Evolutionary conservation across 345 rosid genomes (phyloP), one percentile per base, ranked within the genome.

Genomic region (Mallotus nudiflorus): DNA sequence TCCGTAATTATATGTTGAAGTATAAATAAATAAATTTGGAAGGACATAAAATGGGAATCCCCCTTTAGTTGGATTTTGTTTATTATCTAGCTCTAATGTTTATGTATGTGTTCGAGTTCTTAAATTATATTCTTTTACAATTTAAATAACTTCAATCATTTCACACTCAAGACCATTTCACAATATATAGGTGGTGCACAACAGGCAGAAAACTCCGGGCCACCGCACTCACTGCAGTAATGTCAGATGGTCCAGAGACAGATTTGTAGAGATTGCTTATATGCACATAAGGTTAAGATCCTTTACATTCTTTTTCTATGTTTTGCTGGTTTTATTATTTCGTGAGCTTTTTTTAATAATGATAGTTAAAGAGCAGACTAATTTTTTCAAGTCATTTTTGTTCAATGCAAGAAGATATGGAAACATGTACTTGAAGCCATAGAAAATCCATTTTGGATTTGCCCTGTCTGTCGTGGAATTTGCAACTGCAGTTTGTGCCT

Each of bases 141-240:
- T 45, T 12, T 9, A 49, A 10, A 65, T 3, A 22, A 27, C 45
- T 62, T 63, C 25, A 51, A 48, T 39, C 25, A 56, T 65, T n/a
- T n/a, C n/a, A n/a, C n/a, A n/a, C n/a, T n/a, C n/a, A n/a, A n/a
- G n/a, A n/a, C n/a, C n/a, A n/a, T n/a, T n/a, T 58, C 13, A 46
- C 57, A 28, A 56, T 55, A 42, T 49, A 67, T 27, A 54, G 70
- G 15, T 55, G 65, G 19, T 69, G 24, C 53, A 64, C 70, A 57
- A 45, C 92, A 94, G 97, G 91, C 98, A 94, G 83, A 94, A 91
- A 79, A 94, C 98, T 53, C 95, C 90, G 2, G 98, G 97, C 54
- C 58, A 87, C 79, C 96, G 87, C 3, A 94, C 97, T 52, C 60
- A 81, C 54, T 91, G 98, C 82, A 42, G 86, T 77, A 15, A 62